phyloP scores from a whole-genome alignment of 805 yeast species.

The Helenozyma rhizophorensis region DNA sequence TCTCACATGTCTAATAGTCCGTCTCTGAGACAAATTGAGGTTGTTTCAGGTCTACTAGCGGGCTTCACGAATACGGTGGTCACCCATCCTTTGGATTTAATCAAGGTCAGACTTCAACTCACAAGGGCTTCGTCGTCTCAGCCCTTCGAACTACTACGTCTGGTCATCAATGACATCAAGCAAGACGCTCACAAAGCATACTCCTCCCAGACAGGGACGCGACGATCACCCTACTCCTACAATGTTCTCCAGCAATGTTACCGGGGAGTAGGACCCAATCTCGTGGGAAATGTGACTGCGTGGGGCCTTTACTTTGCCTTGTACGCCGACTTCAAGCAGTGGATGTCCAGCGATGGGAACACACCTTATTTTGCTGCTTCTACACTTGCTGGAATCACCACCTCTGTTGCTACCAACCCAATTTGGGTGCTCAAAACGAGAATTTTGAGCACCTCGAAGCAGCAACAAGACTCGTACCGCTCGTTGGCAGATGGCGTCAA shows the following conservation, averaged over 20 bases:
- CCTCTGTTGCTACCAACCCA: constrained; percentile 82
- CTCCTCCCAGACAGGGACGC: neutral
- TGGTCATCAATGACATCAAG: constrained; percentile 18
- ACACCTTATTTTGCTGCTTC: constrained; percentile 33
- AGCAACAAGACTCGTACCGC: constrained; percentile 48
- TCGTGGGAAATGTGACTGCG: constrained; percentile 78
- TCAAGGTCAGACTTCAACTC: constrained; percentile 80
- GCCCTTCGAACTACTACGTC: constrained; percentile 19
- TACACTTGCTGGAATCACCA: constrained; percentile 62
- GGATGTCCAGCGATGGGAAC: constrained; percentile 14
- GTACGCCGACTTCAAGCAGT: constrained; percentile 56
- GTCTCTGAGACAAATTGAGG: too few species aligned
- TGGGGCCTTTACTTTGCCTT: constrained; percentile 87
- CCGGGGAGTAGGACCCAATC: constrained; percentile 75
- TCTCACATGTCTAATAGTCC: too few species aligned
- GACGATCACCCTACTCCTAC: constrained; percentile 3
- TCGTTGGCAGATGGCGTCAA: constrained; percentile 54
- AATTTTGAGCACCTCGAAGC: constrained; percentile 56
- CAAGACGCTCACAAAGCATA: constrained; percentile 16
- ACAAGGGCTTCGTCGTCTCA: constrained; percentile 17
- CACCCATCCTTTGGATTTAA: constrained; percentile 85
- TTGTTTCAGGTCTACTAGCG: constrained; percentile 70
- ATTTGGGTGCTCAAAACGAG: constrained; percentile 95
- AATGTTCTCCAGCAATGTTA: constrained; percentile 35
- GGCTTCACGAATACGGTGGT: constrained; percentile 76